These are phyloP conservation scores for Trichoderma virens DNA, from an alignment of 495 filamentous ascomycete genomes.

Conservation along the genomic window DNA sequence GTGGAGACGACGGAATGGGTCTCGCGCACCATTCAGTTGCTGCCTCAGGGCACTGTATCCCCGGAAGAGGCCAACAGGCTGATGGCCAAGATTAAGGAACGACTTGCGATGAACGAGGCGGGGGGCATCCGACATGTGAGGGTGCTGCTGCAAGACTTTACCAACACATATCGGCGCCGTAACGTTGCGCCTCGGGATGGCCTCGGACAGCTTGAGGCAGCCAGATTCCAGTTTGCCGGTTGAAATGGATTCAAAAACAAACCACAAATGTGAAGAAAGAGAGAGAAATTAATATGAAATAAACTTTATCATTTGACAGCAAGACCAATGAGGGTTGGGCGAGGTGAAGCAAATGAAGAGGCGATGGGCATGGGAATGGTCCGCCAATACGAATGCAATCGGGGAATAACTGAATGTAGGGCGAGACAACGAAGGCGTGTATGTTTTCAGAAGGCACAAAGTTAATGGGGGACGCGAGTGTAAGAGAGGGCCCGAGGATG, in stretches of 20 bases:
- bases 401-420: neutral
- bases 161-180: constrained; percentile 81
- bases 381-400: neutral
- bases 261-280: neutral
- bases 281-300: neutral
- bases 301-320: neutral
- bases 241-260: constrained; percentile 14
- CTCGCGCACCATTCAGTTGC: constrained; percentile 68
- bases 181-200: constrained; percentile 94
- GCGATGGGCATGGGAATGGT: neutral
- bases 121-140: constrained; percentile 64
- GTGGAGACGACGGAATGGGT: constrained; percentile 70
- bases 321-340: neutral
- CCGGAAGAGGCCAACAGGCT: constrained; percentile 52
- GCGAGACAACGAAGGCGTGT: neutral
- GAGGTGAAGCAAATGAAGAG: neutral
- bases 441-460: neutral
- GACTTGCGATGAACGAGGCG: constrained; percentile 58
- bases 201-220: constrained; percentile 73
- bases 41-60: constrained; percentile 74
- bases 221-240: constrained; percentile 74
- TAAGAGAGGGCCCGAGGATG: neutral
- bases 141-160: constrained; percentile 88
- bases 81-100: constrained; percentile 55
- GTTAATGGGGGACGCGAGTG: neutral